These are phyloP conservation scores for Phytophthora ohioensis DNA, from an alignment of 352 stramenopile species.

Conservation along the genomic window DNA sequence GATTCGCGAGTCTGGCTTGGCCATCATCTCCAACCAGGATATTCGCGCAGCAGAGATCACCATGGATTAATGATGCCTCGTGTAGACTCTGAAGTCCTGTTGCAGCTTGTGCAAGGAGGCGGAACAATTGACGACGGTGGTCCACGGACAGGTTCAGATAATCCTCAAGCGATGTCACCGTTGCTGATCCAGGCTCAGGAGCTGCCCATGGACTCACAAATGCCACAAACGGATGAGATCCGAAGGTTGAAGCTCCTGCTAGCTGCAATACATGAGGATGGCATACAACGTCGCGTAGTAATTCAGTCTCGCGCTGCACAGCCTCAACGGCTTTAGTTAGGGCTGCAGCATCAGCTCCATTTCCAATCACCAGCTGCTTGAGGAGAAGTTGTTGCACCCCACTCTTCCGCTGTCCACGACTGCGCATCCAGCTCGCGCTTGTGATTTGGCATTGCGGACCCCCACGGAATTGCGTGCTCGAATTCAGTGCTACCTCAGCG, in stretches of 20 bases:
- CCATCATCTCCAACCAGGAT: slow-evolving; percentile 71
- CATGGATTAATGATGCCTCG: slow-evolving; percentile 50
- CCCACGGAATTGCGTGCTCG: slow-evolving; percentile 33
- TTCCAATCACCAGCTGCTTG: slow-evolving; percentile 48
- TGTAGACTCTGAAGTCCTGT: slow-evolving; percentile 67
- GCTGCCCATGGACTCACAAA: slow-evolving; percentile 56
- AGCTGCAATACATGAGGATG: slow-evolving; percentile 67
- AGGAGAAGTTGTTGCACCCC: slow-evolving; percentile 47
- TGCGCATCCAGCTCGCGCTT: slow-evolving; percentile 43
- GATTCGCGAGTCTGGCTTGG: slow-evolving; percentile 60
- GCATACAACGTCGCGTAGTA: slow-evolving; percentile 49
- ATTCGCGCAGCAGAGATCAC: slow-evolving; percentile 63
- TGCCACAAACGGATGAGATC: slow-evolving; percentile 55
- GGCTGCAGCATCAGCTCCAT: background rate
- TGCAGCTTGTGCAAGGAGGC: slow-evolving; percentile 57
- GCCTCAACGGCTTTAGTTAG: slow-evolving; percentile 35
- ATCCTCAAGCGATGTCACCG: slow-evolving; percentile 62
- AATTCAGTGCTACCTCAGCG: slow-evolving; percentile 40
- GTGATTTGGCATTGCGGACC: slow-evolving; percentile 39
- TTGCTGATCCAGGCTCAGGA: slow-evolving; percentile 28
- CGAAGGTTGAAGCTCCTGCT: slow-evolving; percentile 61
- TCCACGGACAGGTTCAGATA: slow-evolving; percentile 58
- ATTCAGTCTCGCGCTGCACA: slow-evolving; percentile 46
- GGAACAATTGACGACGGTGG: slow-evolving; percentile 46
- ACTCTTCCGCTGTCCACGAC: slow-evolving; percentile 32